phyloP scores from a whole-genome alignment of 176 grass and related monocot species.

The Elymus sibiricus region DNA sequence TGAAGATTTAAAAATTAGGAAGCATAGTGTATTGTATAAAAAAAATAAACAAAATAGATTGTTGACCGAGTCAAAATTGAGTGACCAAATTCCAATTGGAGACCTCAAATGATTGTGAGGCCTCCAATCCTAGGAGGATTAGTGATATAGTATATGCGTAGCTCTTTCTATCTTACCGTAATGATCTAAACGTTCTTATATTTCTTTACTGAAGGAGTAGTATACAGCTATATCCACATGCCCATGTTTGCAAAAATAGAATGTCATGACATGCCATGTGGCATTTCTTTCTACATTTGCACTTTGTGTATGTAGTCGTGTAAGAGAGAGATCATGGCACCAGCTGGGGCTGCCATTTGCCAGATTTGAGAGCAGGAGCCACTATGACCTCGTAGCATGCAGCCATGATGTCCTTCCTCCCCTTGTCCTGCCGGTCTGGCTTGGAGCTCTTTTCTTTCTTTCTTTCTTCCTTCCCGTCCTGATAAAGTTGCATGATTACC shows the following conservation, averaged over 20 bases:
- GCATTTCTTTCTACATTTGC: neutral
- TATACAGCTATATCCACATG: conserved; percentile 18
- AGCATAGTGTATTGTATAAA: no score
- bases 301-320: neutral
- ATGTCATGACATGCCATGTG: neutral
- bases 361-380: neutral
- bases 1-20: no score
- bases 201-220: no score
- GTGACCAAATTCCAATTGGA: no score
- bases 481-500: neutral
- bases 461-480: neutral
- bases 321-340: neutral
- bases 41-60: no score
- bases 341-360: neutral
- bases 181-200: no score
- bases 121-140: no score
- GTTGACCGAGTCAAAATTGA: no score
- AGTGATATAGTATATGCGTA: no score
- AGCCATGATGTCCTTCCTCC: neutral
- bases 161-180: neutral
- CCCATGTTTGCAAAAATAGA: neutral
- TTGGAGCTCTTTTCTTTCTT: neutral
- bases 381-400: neutral
- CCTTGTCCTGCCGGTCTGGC: neutral
- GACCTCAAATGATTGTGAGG: no score